Evolutionary conservation across 768 basidiomycete species (phyloP).

Genomic region (Candolleomyces aberdarensis): DNA sequence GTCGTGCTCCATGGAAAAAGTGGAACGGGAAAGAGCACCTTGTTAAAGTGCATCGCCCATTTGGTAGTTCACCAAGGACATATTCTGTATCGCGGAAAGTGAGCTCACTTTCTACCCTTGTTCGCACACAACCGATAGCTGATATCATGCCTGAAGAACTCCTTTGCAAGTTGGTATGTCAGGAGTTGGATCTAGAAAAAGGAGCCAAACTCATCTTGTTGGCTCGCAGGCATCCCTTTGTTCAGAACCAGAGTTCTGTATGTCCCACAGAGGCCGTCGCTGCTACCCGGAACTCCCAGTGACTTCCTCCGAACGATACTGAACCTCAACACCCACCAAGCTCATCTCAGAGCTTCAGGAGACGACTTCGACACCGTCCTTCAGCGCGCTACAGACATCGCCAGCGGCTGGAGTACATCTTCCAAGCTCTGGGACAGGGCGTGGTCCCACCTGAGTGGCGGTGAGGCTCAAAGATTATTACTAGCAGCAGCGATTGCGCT

Average conservation of each 20-base stretch:
- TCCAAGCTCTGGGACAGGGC: conserved; percentile 70
- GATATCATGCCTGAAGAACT: conserved; percentile 30
- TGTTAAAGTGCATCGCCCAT: conserved; percentile 84
- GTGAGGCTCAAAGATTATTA: conserved; percentile 82
- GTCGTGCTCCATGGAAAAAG: conserved; percentile 76
- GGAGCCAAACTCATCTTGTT: neutral
- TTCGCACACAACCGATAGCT: neutral
- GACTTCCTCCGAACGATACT: conserved; percentile 63
- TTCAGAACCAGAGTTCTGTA: conserved; percentile 82
- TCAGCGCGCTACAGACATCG: conserved; percentile 46
- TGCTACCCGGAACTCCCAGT: conserved; percentile 78
- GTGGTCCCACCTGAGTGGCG: conserved; percentile 82
- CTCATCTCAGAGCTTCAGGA: conserved; percentile 17
- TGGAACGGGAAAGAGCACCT: conserved; percentile 77
- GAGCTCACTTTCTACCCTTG: conserved; percentile 3
- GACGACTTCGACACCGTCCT: conserved; percentile 18
- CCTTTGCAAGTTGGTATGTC: conserved; percentile 42
- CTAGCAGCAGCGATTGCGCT: conserved; percentile 73
- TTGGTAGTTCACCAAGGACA: conserved; percentile 68
- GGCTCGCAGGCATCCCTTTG: conserved; percentile 54
- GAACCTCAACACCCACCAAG: conserved; percentile 47
- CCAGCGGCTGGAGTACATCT: conserved; percentile 64
- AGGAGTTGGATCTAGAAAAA: conserved; percentile 11
- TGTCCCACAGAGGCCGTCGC: conserved; percentile 83
- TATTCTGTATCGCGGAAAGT: conserved; percentile 68